Base-by-base conservation (phyloP, 2,329 filamentous ascomycete genomes). In the Neofusicoccum ribis region DNA sequence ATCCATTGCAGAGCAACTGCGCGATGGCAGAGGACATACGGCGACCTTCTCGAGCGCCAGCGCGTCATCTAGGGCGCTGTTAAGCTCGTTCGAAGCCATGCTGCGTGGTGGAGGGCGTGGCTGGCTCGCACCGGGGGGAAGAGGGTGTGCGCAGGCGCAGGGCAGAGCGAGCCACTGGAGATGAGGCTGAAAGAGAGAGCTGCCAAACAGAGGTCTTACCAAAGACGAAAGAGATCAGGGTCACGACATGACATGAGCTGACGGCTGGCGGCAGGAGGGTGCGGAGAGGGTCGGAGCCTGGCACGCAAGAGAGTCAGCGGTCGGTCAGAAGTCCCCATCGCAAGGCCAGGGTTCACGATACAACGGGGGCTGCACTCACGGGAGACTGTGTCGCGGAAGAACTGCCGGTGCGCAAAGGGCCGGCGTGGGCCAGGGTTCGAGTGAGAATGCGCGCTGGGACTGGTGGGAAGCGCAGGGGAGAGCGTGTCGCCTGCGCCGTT, bases 1-100 rank as follows among this genome's bases (percentile, higher is more conserved):
- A 41, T 49, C 9, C 39, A 17, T 60, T 39, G 58, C 56, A 36
- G 9, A n/a, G 56, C 56, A 54, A 23, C 27, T 17, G 27, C 39
- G 27, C 43, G 31, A 36, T 23, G 36, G 44, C 56, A 49, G 31
- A 44, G 66, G 68, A 77, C 76, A 69, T 75, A 78, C 76, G 70
- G 76, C 76, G 66, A 78, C 72, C 68, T 71, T 70, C 68, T 78
- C 76, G 61, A 78, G 70, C 67, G 75, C 74, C 47, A 77, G 72
- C 66, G 67, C 72, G 68, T 77, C 73, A 68, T 77, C 76, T 68
- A 69, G 70, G 69, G 66, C 70, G 67, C 59, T 65, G 70, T 73
- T 67, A 64, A 70, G 68, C 62, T 71, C 69, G 61, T 41, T 65
- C 37, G 68, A 67, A 63, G 72, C 71, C 73, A 70, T 70, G 34